Percentiles rank a stretch among this genome's conserved stretches.
Evolutionary conservation across 441 rosid genomes (phyloP).

Genomic region (Eruca vesicaria): DNA sequence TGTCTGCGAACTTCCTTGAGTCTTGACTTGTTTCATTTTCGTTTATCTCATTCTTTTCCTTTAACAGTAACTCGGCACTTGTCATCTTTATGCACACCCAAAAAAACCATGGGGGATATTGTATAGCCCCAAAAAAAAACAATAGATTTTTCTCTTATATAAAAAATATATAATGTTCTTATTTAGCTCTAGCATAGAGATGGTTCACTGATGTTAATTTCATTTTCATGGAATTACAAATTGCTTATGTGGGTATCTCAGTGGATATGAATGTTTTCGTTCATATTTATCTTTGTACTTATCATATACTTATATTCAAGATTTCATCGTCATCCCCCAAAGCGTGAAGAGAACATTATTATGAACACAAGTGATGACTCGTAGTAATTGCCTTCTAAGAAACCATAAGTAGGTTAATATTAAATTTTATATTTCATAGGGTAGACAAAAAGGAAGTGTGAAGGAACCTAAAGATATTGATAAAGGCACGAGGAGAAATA

Average conservation of each 20-base stretch:
- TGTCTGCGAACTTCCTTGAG: slow-evolving; percentile 10
- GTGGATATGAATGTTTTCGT: not conserved
- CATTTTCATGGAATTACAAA: not conserved
- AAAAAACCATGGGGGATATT: slow-evolving; percentile 18
- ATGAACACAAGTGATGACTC: not conserved
- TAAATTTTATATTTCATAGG: not conserved
- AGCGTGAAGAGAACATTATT: not conserved
- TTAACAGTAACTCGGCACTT: not conserved
- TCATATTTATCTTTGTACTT: not conserved
- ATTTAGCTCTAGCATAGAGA: not conserved
- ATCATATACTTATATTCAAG: not conserved
- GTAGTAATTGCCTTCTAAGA: not conserved
- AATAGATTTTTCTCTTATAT: slow-evolving; percentile 1
- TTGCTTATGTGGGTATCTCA: not conserved
- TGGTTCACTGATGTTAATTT: not conserved
- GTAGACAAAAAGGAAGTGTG: not conserved
- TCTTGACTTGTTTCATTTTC: slow-evolving; percentile 6
- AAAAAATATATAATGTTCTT: not conserved
- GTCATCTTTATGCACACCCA: slow-evolving; percentile 14
- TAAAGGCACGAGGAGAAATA: not conserved
- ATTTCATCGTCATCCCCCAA: not conserved
- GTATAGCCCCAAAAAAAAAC: slow-evolving; percentile 17
- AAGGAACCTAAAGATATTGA: not conserved
- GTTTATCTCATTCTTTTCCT: not conserved
- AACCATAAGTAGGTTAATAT: not conserved